Evolutionary conservation across 208 protist genomes (phyloP), one percentile per base, ranked within the genome.

Genomic region (Crithidia mellificae): DNA sequence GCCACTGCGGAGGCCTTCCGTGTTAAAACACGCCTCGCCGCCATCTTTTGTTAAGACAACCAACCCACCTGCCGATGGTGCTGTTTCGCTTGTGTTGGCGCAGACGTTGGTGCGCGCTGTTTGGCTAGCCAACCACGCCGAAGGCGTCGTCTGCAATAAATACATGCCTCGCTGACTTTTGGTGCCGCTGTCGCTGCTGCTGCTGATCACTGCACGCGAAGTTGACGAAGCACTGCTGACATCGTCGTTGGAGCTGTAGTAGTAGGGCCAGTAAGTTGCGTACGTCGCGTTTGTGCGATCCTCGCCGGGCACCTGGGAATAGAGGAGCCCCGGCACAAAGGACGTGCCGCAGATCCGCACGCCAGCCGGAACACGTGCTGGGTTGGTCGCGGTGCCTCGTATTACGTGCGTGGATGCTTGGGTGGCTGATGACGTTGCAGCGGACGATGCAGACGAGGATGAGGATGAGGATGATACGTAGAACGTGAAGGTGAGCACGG

Each of bases 21-120:
- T 74, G 27, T 25, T 6, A 22, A 74, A 62, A 61, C 73, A 79
- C 17, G 68, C 73, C 2, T 57, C 55, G 20, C 44, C 50, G 25
- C 24, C 17, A 24, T 64, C 63, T 1, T 30, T 15, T 8, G 47
- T 20, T 29, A 64, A 30, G 44, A 49, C 25, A 7, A 19, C 70
- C 6, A 76, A 24, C 2, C 6, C 22, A 17, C 39, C 32, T 52
- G 49, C 43, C 17, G 19, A 2, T 14, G 53, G 0, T 5, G 29
- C n/a, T n/a, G n/a, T n/a, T n/a, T n/a, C 53, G 2, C 24, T 34
- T 4, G 30, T 25, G 9, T 50, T 2, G 29, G 19, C 57, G 39
- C 72, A 72, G 19, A 66, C 30, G 52, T 72, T 78, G 2, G 4
- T 17, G 32, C 59, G 22, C 22, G 24, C 32, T 30, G 25, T 46